phyloP scores from a whole-genome alignment of 768 basidiomycete species.

The Exidia glandulosa region DNA sequence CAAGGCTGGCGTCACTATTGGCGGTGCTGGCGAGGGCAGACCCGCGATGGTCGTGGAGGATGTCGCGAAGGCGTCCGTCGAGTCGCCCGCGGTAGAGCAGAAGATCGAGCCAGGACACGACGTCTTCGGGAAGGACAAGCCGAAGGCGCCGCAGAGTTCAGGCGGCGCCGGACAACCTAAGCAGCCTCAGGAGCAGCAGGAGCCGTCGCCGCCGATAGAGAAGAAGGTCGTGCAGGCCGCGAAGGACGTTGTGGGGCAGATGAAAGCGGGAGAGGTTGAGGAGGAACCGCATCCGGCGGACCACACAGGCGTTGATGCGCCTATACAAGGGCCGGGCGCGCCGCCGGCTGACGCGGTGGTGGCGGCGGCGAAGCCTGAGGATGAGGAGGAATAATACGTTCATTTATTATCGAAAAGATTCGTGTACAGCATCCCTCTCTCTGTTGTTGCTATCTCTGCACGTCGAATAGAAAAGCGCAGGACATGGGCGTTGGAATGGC shows the following conservation, averaged over 20 bases:
- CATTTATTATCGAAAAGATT: neutral
- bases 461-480: no score
- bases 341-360: neutral
- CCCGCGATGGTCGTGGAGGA: constrained; percentile 44
- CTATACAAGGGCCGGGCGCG: neutral
- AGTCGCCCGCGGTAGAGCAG: constrained; percentile 28
- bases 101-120: constrained; percentile 66
- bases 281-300: neutral
- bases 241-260: neutral
- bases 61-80: constrained; percentile 7
- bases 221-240: constrained; percentile 11
- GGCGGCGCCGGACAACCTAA: constrained; percentile 1
- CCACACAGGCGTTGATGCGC: neutral
- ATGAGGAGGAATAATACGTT: neutral
- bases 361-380: neutral
- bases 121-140: constrained; percentile 43
- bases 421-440: no score
- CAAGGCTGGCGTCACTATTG: constrained; percentile 32
- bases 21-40: constrained; percentile 43
- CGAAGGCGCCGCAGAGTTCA: constrained; percentile 28
- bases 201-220: neutral
- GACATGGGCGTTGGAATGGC: no score
- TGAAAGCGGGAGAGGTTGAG: constrained; percentile 3
- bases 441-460: no score
- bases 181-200: neutral